Evolutionary conservation across 352 stramenopile species (phyloP).

Genomic region (Globisporangium splendens): DNA sequence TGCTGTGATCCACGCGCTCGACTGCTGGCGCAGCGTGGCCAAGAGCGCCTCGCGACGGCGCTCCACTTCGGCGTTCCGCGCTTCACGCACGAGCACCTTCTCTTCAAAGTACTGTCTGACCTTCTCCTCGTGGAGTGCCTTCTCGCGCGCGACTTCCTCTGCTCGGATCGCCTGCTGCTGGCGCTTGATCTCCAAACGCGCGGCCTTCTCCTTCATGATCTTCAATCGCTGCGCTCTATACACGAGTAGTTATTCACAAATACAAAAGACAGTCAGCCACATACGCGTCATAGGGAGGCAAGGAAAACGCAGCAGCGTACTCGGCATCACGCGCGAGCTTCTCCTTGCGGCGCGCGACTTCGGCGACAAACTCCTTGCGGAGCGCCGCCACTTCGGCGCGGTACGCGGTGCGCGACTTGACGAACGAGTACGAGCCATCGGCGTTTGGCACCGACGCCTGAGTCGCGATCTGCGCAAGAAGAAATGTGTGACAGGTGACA

Average conservation of each 20-base stretch:
- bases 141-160: slow-evolving; percentile 77
- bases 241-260: background rate
- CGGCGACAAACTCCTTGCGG: slow-evolving; percentile 72
- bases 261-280: background rate
- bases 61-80: slow-evolving; percentile 52
- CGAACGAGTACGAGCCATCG: slow-evolving; percentile 66
- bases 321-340: slow-evolving; percentile 83
- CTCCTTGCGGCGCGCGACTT: slow-evolving; percentile 66
- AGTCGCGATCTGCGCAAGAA: slow-evolving; percentile 6
- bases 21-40: slow-evolving; percentile 56
- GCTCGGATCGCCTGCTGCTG: slow-evolving; percentile 82
- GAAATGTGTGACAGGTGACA: no score
- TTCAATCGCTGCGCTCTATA: slow-evolving; percentile 65
- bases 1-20: slow-evolving; percentile 63
- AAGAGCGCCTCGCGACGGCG: slow-evolving; percentile 68
- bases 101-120: slow-evolving; percentile 78
- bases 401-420: slow-evolving; percentile 70
- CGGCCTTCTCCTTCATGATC: slow-evolving; percentile 87
- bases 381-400: slow-evolving; percentile 57
- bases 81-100: slow-evolving; percentile 73
- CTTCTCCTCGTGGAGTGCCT: slow-evolving; percentile 72
- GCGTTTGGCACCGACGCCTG: slow-evolving; percentile 12
- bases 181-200: slow-evolving; percentile 83
- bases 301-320: slow-evolving; percentile 29
- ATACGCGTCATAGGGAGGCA: background rate